phyloP scores from a whole-genome alignment of 495 filamentous ascomycete genomes.

The Aspergillus nanangensis region DNA sequence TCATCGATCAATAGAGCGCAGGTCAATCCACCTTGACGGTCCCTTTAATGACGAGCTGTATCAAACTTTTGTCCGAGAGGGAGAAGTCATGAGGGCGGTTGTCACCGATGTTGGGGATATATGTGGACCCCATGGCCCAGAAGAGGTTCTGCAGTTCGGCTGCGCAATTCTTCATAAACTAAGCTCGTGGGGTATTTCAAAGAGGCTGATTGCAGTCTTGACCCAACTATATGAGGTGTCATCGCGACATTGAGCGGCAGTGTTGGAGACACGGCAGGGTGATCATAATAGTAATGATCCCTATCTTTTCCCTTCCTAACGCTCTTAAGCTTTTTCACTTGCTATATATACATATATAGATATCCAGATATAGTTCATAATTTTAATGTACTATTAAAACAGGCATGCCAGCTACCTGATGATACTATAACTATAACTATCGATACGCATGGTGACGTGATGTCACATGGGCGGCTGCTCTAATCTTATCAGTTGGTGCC shows the following conservation, averaged over 20 bases:
- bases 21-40: constrained; percentile 45
- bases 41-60: constrained; percentile 53
- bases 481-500: constrained; percentile 22
- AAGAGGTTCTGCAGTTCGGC: constrained; percentile 35
- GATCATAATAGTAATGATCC: too few relatives aligned
- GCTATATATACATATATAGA: too few relatives aligned
- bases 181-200: constrained; percentile 36
- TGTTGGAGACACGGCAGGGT: too few relatives aligned
- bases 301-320: too few relatives aligned
- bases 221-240: constrained; percentile 24
- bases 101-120: constrained; percentile 49
- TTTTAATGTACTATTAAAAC: too few relatives aligned
- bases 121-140: constrained; percentile 38
- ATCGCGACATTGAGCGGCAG: constrained; percentile 1
- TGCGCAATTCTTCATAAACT: constrained; percentile 35
- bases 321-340: too few relatives aligned
- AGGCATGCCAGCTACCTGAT: too few relatives aligned
- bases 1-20: constrained; percentile 15
- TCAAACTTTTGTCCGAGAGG: constrained; percentile 47
- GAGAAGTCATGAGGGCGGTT: constrained; percentile 42
- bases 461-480: constrained; percentile 15
- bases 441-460: constrained; percentile 2
- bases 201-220: constrained; percentile 26
- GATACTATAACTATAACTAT: too few relatives aligned
- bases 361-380: too few relatives aligned